Conservation (phyloP, 495 filamentous ascomycete genomes). For the Aspergillus avenaceus region DNA sequence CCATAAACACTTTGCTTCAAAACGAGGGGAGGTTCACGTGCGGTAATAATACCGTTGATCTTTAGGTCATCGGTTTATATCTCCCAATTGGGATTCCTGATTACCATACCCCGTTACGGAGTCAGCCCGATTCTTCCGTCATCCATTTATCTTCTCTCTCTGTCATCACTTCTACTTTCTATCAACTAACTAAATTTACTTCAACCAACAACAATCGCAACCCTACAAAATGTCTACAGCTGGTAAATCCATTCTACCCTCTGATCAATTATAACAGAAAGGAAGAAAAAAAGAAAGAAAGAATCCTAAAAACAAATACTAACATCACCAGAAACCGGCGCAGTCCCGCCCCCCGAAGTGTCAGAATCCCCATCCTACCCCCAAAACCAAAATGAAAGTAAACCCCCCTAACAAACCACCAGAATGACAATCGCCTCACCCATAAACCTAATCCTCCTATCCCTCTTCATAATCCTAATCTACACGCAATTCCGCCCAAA, state of each 20-base stretch:
- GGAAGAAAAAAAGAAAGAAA: constrained; percentile 9
- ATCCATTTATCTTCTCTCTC: not conserved
- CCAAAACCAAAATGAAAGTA: too few relatives aligned
- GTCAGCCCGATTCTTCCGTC: not conserved
- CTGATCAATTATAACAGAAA: constrained; percentile 1
- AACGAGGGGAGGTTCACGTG: not conserved
- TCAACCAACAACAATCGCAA: not conserved
- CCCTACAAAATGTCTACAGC: not conserved
- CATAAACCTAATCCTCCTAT: constrained; percentile 72
- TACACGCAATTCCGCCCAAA: constrained; percentile 66
- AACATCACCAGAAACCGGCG: constrained; percentile 7
- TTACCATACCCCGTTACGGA: not conserved
- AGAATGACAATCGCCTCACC: constrained; percentile 66
- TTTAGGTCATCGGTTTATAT: not conserved
- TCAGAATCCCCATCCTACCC: constrained; percentile 13
- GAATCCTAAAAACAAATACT: not conserved
- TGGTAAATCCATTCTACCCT: not conserved
- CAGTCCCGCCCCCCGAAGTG: constrained; percentile 26
- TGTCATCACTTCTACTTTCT: not conserved
- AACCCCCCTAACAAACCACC: not conserved
- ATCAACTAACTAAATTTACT: not conserved
- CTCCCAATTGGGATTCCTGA: not conserved
- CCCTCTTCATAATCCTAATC: constrained; percentile 62
- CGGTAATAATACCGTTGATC: not conserved
- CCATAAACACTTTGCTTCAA: not conserved